Evolutionary conservation across 2,329 filamentous ascomycete species (phyloP).

Genomic region (Fusarium robinianum): DNA sequence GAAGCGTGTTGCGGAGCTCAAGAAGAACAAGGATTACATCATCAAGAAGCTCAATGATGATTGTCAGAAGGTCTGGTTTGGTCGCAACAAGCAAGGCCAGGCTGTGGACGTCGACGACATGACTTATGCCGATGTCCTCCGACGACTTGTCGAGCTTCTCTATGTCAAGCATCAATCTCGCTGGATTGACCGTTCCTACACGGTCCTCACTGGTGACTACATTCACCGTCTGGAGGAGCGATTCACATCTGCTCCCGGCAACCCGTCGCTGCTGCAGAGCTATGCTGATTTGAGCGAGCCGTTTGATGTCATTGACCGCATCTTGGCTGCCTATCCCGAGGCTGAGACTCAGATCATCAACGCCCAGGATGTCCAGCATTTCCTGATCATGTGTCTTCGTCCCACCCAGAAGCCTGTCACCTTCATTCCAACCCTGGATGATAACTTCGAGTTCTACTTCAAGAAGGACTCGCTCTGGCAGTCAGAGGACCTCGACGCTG

Average conservation of each 20-base stretch:
- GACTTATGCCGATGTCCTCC: constrained; percentile 89
- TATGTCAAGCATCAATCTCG: constrained; percentile 88
- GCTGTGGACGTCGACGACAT: constrained; percentile 91
- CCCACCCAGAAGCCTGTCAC: constrained; percentile 95
- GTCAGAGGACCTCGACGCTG: constrained; percentile 94
- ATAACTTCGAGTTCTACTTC: constrained; percentile 99
- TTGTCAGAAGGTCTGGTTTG: constrained; percentile 98
- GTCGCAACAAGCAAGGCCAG: constrained; percentile 77
- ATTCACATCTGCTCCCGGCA: constrained; percentile 74
- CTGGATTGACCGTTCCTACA: constrained; percentile 88
- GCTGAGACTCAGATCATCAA: constrained; percentile 92
- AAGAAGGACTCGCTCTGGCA: constrained; percentile 99
- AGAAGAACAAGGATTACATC: constrained; percentile 87
- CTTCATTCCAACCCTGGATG: constrained; percentile 93
- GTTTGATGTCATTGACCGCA: constrained; percentile 74
- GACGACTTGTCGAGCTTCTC: constrained; percentile 85
- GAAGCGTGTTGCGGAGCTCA: constrained; percentile 84
- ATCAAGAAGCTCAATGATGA: constrained; percentile 96
- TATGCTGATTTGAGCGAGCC: constrained; percentile 87
- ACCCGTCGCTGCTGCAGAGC: constrained; percentile 83
- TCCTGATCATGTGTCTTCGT: constrained; percentile 88
- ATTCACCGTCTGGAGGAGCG: constrained; percentile 97
- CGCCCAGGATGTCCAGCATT: constrained; percentile 97
- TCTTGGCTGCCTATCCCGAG: constrained; percentile 83
- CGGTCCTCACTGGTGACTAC: constrained; percentile 87